Evolutionary conservation across 495 filamentous ascomycete genomes (phyloP), one percentile per base, ranked within the genome.

Genomic region (Neurospora sp.): DNA sequence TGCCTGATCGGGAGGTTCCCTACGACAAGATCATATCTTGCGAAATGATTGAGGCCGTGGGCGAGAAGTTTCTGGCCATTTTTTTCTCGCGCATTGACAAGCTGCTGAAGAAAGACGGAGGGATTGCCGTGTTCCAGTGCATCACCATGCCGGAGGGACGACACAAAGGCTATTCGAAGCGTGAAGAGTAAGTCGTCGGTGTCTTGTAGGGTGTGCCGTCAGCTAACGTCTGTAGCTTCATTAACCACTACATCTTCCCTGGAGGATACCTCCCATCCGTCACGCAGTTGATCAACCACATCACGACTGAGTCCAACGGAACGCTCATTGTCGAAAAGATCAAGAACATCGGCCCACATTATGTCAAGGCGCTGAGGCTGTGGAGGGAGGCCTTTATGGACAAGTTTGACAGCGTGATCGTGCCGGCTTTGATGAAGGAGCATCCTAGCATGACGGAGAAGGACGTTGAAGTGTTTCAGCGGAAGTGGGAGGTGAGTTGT

Each of bases 1-100:
- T 91, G 10, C 82, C 85, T 3, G 77, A 83, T 2, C 88, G 88
- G 1, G 81, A 82, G 69, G 80, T 78, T n/a, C 78, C 78, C 37
- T 94, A 88, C 72, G 91, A 93, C 76, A 91, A 91, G 76, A 80
- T 93, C 16, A 83, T 92, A 16, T 90, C 87, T 9, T 90, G 92
- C 73, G 91, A 93, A 78, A 93, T 93, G 91, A 79, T 93, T 39
- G 91, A 93, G 79, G 91, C 90, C 7, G 91, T 93, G 8, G 91
- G 91, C 10, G 77, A 82, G 61, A 87, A 91, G 75, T 92, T 86
- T 73, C 76, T 93, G 35, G 82, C 86, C 18, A 88, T 81, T 4
- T 93, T 89, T 71, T 91, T 91, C 74, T 79, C 78, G n/a, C 82
- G 85, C 73, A 81, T 93, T 11, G 81, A 91, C 73, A 77, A 78